Conservation (phyloP, 1,139 yeast genomes). For the Oligophagozyma castellii region DNA sequence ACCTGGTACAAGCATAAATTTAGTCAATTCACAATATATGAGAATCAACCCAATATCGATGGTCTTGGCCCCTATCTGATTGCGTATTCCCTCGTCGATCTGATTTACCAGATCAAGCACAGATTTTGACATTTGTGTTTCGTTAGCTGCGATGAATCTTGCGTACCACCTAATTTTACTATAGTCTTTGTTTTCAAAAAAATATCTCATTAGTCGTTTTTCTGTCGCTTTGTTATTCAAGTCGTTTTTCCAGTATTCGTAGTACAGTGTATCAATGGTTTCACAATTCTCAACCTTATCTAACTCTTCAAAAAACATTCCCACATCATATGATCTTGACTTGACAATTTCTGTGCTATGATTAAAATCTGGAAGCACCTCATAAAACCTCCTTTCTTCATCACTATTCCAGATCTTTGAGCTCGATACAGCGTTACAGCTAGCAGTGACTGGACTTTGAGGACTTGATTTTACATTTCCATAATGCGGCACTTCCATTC, state of each 20-base stretch:
- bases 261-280: conserved; percentile 43
- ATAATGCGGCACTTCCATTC: conserved; percentile 22
- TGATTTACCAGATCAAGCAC: conserved; percentile 41
- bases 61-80: conserved; percentile 40
- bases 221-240: conserved; percentile 66
- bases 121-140: conserved; percentile 35
- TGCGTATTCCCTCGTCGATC: conserved; percentile 47
- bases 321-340: conserved; percentile 30
- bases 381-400: conserved; percentile 52
- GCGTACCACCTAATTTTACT: conserved; percentile 37
- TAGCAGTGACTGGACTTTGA: conserved; percentile 6
- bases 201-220: conserved; percentile 43
- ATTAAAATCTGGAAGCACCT: conserved; percentile 28
- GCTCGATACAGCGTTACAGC: too few relatives aligned
- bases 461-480: conserved; percentile 17
- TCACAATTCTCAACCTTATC: conserved; percentile 34
- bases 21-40: conserved; percentile 62
- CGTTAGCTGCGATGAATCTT: conserved; percentile 53
- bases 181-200: conserved; percentile 34
- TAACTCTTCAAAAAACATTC: conserved; percentile 31
- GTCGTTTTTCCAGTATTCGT: conserved; percentile 36
- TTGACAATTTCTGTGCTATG: conserved; percentile 7
- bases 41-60: conserved; percentile 44
- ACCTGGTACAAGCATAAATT: conserved; percentile 62
- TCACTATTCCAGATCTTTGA: conserved; percentile 52